A percentile compares a stretch with the other conserved stretches of the same genome.
These are phyloP conservation scores for Phytophthora lateralis DNA, from an alignment of 352 stramenopile species.

Conservation along the genomic window DNA sequence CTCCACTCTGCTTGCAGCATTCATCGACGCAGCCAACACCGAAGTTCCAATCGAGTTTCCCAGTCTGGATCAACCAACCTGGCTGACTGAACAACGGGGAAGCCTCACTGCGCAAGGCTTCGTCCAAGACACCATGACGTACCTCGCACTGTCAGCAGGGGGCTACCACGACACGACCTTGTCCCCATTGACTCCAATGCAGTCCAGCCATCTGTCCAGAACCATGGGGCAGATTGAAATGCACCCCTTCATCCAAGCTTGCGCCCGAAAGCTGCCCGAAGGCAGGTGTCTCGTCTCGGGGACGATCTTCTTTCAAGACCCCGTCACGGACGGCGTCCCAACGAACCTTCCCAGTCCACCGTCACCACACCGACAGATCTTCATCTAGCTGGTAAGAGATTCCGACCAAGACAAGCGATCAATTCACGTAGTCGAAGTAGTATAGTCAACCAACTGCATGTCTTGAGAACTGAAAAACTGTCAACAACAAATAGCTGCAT, in stretches of 20 bases:
- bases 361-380: slow-evolving; percentile 32
- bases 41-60: slow-evolving; percentile 30
- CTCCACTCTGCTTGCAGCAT: slow-evolving; percentile 15
- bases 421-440: slow-evolving; percentile 16
- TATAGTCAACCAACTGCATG: background rate
- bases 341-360: slow-evolving; percentile 31
- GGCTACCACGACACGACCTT: slow-evolving; percentile 20
- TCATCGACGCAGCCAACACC: slow-evolving; percentile 34
- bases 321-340: slow-evolving; percentile 21
- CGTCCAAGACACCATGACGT: slow-evolving; percentile 33
- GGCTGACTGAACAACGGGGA: slow-evolving; percentile 37
- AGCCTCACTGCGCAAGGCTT: slow-evolving; percentile 32
- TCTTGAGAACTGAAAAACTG: background rate
- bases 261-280: slow-evolving; percentile 30
- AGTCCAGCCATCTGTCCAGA: slow-evolving; percentile 36
- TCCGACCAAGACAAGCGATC: background rate
- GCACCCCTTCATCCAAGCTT: slow-evolving; percentile 46
- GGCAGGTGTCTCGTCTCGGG: slow-evolving; percentile 23
- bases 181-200: slow-evolving; percentile 32
- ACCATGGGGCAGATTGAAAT: slow-evolving; percentile 49
- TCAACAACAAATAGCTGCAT: background rate
- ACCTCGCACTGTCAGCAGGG: slow-evolving; percentile 31
- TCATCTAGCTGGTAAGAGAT: slow-evolving; percentile 14
- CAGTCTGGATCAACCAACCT: slow-evolving; percentile 22
- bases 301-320: slow-evolving; percentile 35